These are phyloP conservation scores for Pseudophaeomoniella oleicola DNA, from an alignment of 2,329 filamentous ascomycete genomes.

Conservation along the genomic window DNA sequence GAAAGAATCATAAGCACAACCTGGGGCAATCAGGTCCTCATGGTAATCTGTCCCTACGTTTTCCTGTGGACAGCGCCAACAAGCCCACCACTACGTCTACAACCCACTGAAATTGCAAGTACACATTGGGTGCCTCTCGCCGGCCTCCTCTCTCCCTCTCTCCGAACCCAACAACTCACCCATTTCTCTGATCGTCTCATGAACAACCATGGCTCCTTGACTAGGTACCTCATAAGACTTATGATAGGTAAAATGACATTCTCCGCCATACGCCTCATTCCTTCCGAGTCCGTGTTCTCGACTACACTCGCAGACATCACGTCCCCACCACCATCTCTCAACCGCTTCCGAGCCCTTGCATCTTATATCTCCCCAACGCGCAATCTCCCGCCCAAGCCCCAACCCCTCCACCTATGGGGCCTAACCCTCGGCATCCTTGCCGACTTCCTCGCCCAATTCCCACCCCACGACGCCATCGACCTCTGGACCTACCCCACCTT, in stretches of 20 bases:
- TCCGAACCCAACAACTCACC: conserved; percentile 48
- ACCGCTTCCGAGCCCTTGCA: conserved; percentile 12
- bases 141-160: conserved; percentile 42
- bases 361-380: conserved; percentile 6
- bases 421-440: conserved; percentile 52
- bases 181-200: conserved; percentile 49
- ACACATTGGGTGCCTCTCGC: conserved; percentile 55
- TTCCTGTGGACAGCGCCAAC: conserved; percentile 46
- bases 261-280: conserved; percentile 47
- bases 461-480: conserved; percentile 44
- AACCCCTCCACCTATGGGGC: conserved; percentile 51
- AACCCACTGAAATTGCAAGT: conserved; percentile 53
- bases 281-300: conserved; percentile 44
- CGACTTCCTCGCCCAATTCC: conserved; percentile 53
- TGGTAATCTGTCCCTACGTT: conserved; percentile 56
- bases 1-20: conserved; percentile 51
- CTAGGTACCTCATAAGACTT: conserved; percentile 38
- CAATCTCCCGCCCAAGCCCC: conserved; percentile 12
- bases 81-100: conserved; percentile 44
- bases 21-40: conserved; percentile 51
- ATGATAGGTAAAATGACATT: conserved; percentile 54
- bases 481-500: conserved; percentile 58
- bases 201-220: conserved; percentile 38
- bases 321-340: conserved; percentile 15
- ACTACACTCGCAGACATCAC: conserved; percentile 36